These are phyloP conservation scores for Fistulifera solaris DNA, from an alignment of 108 stramenopile genomes.

Conservation along the genomic window DNA sequence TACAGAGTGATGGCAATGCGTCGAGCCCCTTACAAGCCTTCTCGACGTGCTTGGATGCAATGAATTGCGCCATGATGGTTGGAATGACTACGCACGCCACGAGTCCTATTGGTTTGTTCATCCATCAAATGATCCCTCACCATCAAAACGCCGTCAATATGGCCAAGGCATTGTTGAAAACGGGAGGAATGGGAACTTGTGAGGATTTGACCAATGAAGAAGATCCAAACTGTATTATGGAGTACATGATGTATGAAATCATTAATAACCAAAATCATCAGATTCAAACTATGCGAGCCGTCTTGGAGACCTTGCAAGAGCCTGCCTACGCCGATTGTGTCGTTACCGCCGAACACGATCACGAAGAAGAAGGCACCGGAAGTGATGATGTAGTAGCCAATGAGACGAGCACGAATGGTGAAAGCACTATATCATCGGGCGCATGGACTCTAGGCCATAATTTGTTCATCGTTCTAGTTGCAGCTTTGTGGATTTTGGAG, in stretches of 20 bases:
- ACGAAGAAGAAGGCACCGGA: too few relatives aligned
- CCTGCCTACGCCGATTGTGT: too few relatives aligned
- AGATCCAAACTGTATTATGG: conserved; percentile 34
- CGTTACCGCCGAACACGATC: too few relatives aligned
- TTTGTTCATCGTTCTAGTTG: too few relatives aligned
- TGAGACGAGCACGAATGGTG: too few relatives aligned
- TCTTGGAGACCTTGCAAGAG: conserved; percentile 39
- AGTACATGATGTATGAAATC: conserved; percentile 46
- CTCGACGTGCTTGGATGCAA: conserved; percentile 43
- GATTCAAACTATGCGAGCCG: conserved; percentile 65
- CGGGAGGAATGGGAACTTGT: conserved; percentile 24
- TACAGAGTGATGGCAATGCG: too few relatives aligned
- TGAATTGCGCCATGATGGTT: conserved; percentile 65
- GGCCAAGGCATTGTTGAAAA: conserved; percentile 69
- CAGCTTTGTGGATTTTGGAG: too few relatives aligned
- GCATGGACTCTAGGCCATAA: too few relatives aligned
- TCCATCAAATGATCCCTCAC: conserved; percentile 91
- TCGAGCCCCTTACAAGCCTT: conserved; percentile 9
- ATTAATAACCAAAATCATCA: conserved; percentile 71
- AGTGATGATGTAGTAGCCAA: too few relatives aligned
- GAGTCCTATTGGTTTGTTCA: conserved; percentile 34
- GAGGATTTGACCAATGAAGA: conserved; percentile 36
- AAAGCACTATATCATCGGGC: too few relatives aligned
- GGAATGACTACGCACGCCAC: conserved; percentile 19
- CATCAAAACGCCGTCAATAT: conserved; percentile 85